Evolutionary conservation across 306 rosid genomes (phyloP), one percentile per base, ranked within the genome.

Genomic region (Astragalus membranaceus): DNA sequence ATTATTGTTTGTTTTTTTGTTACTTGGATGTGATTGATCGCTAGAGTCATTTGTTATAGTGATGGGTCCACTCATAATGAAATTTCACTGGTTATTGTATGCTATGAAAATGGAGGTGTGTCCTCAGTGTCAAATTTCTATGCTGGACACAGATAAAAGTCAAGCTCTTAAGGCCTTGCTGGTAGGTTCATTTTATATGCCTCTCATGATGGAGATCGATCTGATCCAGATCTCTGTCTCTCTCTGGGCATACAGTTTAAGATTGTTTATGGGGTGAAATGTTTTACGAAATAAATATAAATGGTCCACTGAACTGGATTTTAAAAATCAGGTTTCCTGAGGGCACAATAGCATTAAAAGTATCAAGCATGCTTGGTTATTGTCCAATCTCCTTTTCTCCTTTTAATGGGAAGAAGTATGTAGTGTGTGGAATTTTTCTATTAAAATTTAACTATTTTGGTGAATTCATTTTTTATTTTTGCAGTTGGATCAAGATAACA

Each of bases 401-500:
- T 57, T 74, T 46, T 72, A 37, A 61, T 35, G 35, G 2, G 11
- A 41, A 33, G 52, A 39, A 16, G 53, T 50, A 6, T 29, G n/a
- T 52, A 46, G 60, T 36, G 8, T 23, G 17, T 10, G 53, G 56
- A 32, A 46, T 53, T 39, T 35, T 54, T 39, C 53, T 6, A 10
- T 51, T n/a, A 49, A 53, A 44, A 6, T 9, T 70, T 23, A 26
- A 41, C 57, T 29, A 37, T 57, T 52, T 62, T 43, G 23, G 14
- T 60, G 23, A 81, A 54, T 14, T 57, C 16, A 42, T 17, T 14
- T 67, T 26, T 73, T 11, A 17, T 12, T 59, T 77, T 62, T 70
- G 10, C 84, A 88, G 98, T 79, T 64, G 69, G 80, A 59, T 17
- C 79, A 65, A 60, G 85, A 73, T 75, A 77, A 77, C 49, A 58